A percentile compares a stretch with the other conserved stretches of the same genome.
phyloP scores from a whole-genome alignment of 129 eudicot species.

The Pittosporum tobira region DNA sequence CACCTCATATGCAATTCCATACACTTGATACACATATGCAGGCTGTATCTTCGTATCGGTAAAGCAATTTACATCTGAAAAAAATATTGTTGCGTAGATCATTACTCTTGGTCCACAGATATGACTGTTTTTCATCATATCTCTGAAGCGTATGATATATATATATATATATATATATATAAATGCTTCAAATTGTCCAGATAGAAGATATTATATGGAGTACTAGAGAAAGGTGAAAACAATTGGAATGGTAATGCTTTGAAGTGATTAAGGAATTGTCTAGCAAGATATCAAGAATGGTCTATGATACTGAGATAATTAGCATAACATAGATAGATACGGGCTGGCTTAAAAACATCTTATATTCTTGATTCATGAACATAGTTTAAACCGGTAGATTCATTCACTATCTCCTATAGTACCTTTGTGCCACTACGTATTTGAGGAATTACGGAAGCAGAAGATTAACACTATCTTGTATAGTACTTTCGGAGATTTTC shows the following conservation, averaged over 20 bases:
- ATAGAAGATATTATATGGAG: not conserved
- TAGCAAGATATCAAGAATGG: not conserved
- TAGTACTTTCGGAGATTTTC: not conserved
- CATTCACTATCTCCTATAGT: no score
- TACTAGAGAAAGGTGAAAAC: not conserved
- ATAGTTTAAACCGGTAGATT: no score
- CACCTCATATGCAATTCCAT: not conserved
- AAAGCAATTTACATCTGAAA: not conserved
- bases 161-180: no score
- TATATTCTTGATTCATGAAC: no score
- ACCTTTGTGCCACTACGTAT: no score
- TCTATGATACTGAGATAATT: not conserved
- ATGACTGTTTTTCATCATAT: no score
- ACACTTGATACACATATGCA: no score
- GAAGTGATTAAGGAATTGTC: not conserved
- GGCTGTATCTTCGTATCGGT: not conserved
- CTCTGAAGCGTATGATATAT: no score
- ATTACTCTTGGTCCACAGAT: not conserved
- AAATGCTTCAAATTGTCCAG: no score
- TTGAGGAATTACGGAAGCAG: no score
- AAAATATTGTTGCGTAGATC: not conserved
- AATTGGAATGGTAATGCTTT: not conserved
- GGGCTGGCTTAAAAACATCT: no score
- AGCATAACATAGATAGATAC: not conserved
- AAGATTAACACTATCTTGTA: not conserved